A percentile compares a stretch with the other conserved stretches of the same genome.
Evolutionary conservation across 805 yeast genomes (phyloP).

Genomic region (Kodamaea laetipori): DNA sequence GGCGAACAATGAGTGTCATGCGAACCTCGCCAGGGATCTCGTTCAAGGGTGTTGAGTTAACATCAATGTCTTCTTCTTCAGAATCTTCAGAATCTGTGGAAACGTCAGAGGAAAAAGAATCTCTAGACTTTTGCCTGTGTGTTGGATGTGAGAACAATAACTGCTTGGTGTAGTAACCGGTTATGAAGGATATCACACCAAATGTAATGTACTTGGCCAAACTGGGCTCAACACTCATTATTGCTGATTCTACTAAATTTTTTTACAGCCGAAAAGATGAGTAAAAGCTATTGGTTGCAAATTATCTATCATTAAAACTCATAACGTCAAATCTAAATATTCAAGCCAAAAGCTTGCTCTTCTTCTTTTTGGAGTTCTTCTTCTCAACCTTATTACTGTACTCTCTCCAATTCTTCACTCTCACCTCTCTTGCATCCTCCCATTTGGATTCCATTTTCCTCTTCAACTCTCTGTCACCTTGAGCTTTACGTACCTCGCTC

Average conservation of each 20-base stretch:
- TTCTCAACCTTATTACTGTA: constrained; percentile 47
- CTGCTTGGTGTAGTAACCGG: constrained; percentile 38
- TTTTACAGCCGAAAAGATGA: background rate
- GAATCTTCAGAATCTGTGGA: constrained; percentile 31
- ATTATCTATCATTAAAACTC: background rate
- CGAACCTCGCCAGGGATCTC: constrained; percentile 76
- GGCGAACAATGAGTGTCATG: constrained; percentile 86
- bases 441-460: constrained; percentile 49
- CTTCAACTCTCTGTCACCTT: constrained; percentile 44
- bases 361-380: constrained; percentile 45
- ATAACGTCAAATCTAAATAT: constrained; percentile 33
- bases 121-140: background rate
- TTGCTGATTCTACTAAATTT: constrained; percentile 2
- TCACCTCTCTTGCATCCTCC: constrained; percentile 60
- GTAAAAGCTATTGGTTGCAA: no score
- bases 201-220: constrained; percentile 31
- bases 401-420: constrained; percentile 63
- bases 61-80: constrained; percentile 49
- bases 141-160: constrained; percentile 12
- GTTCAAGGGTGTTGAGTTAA: constrained; percentile 62
- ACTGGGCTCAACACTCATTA: constrained; percentile 14
- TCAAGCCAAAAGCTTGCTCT: constrained; percentile 39
- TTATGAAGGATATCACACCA: constrained; percentile 37
- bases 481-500: constrained; percentile 33
- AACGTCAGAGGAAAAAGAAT: constrained; percentile 5